A percentile compares a stretch with the other conserved stretches of the same genome.
Conservation (phyloP, 345 rosid genomes). For the Bruguiera parviflora region DNA sequence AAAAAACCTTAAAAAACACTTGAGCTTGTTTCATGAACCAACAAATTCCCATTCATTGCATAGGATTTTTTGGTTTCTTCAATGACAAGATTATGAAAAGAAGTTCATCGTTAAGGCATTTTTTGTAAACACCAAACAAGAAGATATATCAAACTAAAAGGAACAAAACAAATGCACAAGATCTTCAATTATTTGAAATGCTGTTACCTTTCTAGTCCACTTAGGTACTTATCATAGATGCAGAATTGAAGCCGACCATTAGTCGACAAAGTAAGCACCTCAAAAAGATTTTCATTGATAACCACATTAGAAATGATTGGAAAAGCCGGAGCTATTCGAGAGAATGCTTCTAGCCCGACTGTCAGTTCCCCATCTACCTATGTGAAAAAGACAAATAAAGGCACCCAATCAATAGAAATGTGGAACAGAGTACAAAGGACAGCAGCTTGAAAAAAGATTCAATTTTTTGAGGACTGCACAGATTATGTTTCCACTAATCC, state of each 20-base stretch:
- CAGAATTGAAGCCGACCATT: conserved; percentile 71
- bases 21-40: background rate
- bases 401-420: conserved; percentile 15
- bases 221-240: conserved; percentile 74
- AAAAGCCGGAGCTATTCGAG: conserved; percentile 83
- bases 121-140: background rate
- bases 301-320: conserved; percentile 80
- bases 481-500: too few species aligned
- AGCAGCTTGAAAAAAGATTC: background rate
- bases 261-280: conserved; percentile 63
- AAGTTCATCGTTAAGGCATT: background rate
- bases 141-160: background rate
- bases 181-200: background rate
- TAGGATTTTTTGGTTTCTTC: background rate
- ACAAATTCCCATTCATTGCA: background rate
- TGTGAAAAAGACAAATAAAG: conserved; percentile 13
- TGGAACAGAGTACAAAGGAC: conserved; percentile 3
- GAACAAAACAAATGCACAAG: background rate
- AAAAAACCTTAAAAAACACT: background rate
- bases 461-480: too few species aligned
- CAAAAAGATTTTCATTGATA: conserved; percentile 80
- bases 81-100: background rate
- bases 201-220: conserved; percentile 69
- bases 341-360: conserved; percentile 83
- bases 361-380: conserved; percentile 72